phyloP scores from a whole-genome alignment of 148 eudicot species.

The Limonium bicolor region DNA sequence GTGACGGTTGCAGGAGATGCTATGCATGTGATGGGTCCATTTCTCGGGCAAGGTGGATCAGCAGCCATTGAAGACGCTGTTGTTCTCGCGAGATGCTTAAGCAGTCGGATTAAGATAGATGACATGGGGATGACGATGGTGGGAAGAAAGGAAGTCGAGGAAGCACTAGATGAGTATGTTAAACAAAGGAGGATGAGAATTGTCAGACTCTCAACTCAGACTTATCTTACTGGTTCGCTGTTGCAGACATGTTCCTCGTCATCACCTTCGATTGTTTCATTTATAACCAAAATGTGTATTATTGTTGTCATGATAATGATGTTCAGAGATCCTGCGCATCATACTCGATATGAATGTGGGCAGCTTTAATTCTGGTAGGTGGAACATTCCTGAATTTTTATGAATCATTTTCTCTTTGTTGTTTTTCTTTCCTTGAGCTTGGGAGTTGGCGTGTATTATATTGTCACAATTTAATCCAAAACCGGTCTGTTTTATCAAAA shows the following conservation, averaged over 20 bases:
- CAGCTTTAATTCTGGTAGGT: no score
- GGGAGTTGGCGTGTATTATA: no score
- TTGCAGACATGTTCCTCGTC: no score
- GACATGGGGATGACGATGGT: neutral
- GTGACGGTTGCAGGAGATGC: constrained; percentile 56
- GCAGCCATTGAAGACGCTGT: constrained; percentile 56
- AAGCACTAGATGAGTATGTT: constrained; percentile 32
- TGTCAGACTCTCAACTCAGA: constrained; percentile 4
- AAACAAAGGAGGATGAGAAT: constrained; percentile 26
- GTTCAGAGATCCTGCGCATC: constrained; percentile 5
- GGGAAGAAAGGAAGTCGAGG: constrained; percentile 8
- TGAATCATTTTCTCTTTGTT: no score
- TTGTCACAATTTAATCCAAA: no score
- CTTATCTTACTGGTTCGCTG: constrained; percentile 1
- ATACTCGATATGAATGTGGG: constrained; percentile 5
- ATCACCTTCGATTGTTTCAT: neutral
- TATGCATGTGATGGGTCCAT: constrained; percentile 71
- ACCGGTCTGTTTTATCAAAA: no score
- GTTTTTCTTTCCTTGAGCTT: no score
- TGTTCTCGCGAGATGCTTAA: constrained; percentile 39
- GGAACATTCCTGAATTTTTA: no score
- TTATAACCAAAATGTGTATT: no score
- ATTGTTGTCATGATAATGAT: neutral
- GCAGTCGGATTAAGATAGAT: constrained; percentile 7
- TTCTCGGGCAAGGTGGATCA: constrained; percentile 58